Evolutionary conservation across 2,329 filamentous ascomycete genomes (phyloP).

Genomic region (Calonectria ilicicola): DNA sequence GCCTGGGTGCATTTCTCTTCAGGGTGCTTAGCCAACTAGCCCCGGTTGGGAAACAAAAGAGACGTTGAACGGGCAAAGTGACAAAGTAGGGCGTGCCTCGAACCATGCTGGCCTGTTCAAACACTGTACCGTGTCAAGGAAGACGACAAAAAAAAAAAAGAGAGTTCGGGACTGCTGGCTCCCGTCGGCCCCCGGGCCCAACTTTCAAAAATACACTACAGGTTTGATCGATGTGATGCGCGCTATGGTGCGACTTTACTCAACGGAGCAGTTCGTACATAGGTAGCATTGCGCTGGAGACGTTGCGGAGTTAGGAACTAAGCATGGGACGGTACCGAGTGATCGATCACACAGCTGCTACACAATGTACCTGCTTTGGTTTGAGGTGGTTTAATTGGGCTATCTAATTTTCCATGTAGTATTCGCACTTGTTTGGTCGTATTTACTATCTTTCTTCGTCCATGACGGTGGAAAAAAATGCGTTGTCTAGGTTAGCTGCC

Average conservation of each 20-base stretch:
- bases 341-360: neutral
- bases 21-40: neutral
- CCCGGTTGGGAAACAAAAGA: neutral
- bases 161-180: neutral
- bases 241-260: conserved; percentile 15
- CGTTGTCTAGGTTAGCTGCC: neutral
- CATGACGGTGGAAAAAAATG: neutral
- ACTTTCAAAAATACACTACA: neutral
- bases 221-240: neutral
- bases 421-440: neutral
- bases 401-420: neutral
- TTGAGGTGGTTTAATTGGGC: neutral
- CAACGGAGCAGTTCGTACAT: conserved; percentile 16
- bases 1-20: neutral
- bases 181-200: neutral
- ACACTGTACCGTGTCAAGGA: neutral
- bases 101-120: conserved; percentile 2
- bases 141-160: neutral
- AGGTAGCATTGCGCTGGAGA: conserved; percentile 2
- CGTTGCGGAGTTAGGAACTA: conserved; percentile 1
- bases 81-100: neutral
- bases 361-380: neutral
- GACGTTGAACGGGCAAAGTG: conserved; percentile 2
- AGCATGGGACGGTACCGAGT: conserved; percentile 13
- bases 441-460: neutral